Conservation (phyloP, 805 yeast species). For the Yarrowia alimentaria region DNA sequence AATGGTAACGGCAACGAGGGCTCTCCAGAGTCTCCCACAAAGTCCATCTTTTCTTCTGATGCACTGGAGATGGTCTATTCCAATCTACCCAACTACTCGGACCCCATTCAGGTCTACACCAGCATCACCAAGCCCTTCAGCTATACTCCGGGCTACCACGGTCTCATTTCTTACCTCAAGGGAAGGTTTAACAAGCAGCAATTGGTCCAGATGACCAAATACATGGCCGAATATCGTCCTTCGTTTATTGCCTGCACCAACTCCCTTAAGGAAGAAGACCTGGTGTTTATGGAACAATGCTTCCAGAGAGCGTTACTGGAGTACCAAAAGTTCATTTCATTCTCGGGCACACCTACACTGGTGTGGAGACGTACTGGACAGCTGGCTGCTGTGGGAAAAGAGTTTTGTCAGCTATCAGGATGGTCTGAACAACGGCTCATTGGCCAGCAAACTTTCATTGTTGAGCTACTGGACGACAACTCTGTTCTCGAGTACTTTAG, state of each 20-base stretch:
- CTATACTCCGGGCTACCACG: constrained; percentile 88
- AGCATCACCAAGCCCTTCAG: constrained; percentile 73
- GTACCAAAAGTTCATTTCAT: constrained; percentile 77
- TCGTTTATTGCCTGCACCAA: constrained; percentile 90
- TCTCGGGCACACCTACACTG: constrained; percentile 89
- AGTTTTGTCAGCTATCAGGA: constrained; percentile 85
- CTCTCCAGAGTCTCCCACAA: constrained; percentile 5
- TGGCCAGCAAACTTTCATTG: constrained; percentile 38
- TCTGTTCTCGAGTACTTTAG: constrained; percentile 87
- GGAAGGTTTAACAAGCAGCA: constrained; percentile 66
- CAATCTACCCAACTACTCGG: constrained; percentile 24
- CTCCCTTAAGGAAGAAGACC: constrained; percentile 82
- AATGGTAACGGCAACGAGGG: constrained; percentile 24
- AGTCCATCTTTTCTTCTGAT: constrained; percentile 12
- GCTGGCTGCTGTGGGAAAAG: constrained; percentile 92
- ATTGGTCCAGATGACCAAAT: constrained; percentile 77
- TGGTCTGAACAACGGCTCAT: constrained; percentile 75
- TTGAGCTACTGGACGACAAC: constrained; percentile 81
- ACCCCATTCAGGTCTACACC: constrained; percentile 51
- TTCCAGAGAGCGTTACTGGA: constrained; percentile 89
- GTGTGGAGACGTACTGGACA: constrained; percentile 97
- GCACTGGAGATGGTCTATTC: constrained; percentile 18
- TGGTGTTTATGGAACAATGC: constrained; percentile 93
- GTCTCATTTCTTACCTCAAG: constrained; percentile 68
- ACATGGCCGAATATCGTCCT: constrained; percentile 89